Conservation (phyloP, 2,329 filamentous ascomycete species). For the Fonsecaea pedrosoi region DNA sequence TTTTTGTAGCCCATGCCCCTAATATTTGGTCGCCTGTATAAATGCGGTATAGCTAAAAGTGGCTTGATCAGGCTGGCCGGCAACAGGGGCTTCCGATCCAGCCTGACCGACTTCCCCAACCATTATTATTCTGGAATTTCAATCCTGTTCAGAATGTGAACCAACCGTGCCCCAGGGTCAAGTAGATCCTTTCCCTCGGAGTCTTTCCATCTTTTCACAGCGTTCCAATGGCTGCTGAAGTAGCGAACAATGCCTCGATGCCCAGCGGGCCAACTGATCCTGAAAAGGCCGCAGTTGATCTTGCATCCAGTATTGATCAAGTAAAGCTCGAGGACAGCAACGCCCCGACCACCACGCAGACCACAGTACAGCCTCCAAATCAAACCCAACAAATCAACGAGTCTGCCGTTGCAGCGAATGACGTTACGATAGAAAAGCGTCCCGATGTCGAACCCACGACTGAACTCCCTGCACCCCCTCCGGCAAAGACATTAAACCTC, state of each 20-base stretch:
- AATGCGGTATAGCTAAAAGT: background rate
- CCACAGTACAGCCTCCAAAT: background rate
- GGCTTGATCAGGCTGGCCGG: conserved; percentile 26
- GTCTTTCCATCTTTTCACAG: background rate
- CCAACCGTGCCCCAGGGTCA: background rate
- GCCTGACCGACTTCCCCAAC: conserved; percentile 19
- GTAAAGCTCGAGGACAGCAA: conserved; percentile 24
- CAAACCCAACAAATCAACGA: conserved; percentile 1
- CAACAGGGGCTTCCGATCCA: conserved; percentile 23
- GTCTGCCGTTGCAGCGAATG: conserved; percentile 12
- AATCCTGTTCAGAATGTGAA: conserved; percentile 19
- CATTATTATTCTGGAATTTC: background rate
- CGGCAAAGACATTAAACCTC: conserved; percentile 39
- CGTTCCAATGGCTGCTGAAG: conserved; percentile 28
- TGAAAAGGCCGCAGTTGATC: conserved; percentile 32
- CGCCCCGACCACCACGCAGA: background rate
- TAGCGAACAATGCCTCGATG: conserved; percentile 9
- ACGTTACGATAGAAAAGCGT: background rate
- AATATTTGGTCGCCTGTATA: background rate
- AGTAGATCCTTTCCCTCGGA: background rate
- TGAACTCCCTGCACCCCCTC: background rate
- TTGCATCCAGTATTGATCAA: conserved; percentile 25
- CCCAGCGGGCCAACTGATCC: conserved; percentile 26
- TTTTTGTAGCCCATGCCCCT: background rate
- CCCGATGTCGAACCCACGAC: background rate